Evolutionary conservation across 108 stramenopile genomes (phyloP), one percentile per base, ranked within the genome.

Genomic region (Nitzschia sp.): DNA sequence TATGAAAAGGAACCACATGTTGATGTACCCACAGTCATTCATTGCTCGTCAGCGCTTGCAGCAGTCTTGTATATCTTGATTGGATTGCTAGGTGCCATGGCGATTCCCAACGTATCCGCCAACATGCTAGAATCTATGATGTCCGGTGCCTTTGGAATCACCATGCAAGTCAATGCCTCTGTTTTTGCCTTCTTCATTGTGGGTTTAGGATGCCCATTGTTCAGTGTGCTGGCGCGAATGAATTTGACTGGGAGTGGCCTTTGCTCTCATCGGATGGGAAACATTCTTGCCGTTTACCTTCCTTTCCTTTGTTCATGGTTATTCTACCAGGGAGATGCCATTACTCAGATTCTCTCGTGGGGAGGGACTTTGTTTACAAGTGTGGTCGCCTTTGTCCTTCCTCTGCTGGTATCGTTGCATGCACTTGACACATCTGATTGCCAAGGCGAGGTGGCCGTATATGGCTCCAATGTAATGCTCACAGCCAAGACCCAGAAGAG

Each of bases 141-240:
- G 72, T 78, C 80, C 0, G 86, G 86, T 20, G 64, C 57, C n/a
- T 84, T 80, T 63, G 86, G 86, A 15, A 57, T 55, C 6, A 9
- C 66, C n/a, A 84, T 81, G 41, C 79, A 82, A 55, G 20, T 78
- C 17, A 75, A 75, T 17, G 66, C 81, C 24, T 71, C 63, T 15
- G 10, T 86, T 0, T 92, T 89, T 70, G 82, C 81, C 20, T 84
- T 92, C 46, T 78, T 86, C 67, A 92, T 89, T 46, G 83, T 92
- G 52, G 91, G 87, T 15, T 55, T 86, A 41, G 87, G 87, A 10
- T 76, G 85, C 41, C 91, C 91, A 14, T 66, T 92, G 14, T 89
- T 87, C 59, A 79, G 72, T 42, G 79, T 87, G 17, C 41, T 87
- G 48, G 75, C 79, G 15, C 55, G 86, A 38, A 72, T 82, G 72